Base-by-base conservation (phyloP, 371 early-diverging fungal genomes). In the Mortierella sp. region DNA sequence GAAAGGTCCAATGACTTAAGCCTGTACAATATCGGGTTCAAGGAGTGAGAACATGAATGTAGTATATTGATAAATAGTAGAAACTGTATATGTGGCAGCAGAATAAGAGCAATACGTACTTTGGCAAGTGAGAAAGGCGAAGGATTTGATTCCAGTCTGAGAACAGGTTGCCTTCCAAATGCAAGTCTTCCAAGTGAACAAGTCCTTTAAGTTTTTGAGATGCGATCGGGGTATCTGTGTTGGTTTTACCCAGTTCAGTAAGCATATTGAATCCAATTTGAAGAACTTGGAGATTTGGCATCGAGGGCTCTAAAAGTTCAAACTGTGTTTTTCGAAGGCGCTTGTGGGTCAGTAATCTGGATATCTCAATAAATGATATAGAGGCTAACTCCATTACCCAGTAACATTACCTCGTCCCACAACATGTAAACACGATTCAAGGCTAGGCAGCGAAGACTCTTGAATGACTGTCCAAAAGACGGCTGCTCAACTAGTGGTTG, bases 121-220 rank as follows among this genome's bases (percentile, higher is more conserved):
- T 87, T 61, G 89, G 86, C 26, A 91, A 76, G 0, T 75, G 64
- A 7, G 85, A 83, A 1, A 92, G 72, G 43, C 81, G 75, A 17
- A 55, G 66, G 37, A 94, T 77, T 62, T 89, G 83, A 1, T 70
- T 72, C 93, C 93, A 95, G 34, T 85, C 84, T 6, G 68, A 40
- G 10, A 95, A 70, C 8, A 34, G 23, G 71, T 95, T 95, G 57
- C 86, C 77, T 70, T 95, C 95, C 23, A 95, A 68, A 68, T 94
- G 91, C 5, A 95, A 64, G 17, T 85, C 74, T 62, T 87, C 83
- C 47, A 93, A 72, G 8, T 86, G 80, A 37, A 57, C 71, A 61
- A 90, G 89, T 1, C 85, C 71, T n/a, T 75, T 72, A n/a, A 78
- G 23, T 35, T 79, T 68, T 42, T 78, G 69, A 34, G 57, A 3